These are phyloP conservation scores for Cystobasidium sp. DNA, from an alignment of 1,284 basidiomycete genomes.

Conservation along the genomic window DNA sequence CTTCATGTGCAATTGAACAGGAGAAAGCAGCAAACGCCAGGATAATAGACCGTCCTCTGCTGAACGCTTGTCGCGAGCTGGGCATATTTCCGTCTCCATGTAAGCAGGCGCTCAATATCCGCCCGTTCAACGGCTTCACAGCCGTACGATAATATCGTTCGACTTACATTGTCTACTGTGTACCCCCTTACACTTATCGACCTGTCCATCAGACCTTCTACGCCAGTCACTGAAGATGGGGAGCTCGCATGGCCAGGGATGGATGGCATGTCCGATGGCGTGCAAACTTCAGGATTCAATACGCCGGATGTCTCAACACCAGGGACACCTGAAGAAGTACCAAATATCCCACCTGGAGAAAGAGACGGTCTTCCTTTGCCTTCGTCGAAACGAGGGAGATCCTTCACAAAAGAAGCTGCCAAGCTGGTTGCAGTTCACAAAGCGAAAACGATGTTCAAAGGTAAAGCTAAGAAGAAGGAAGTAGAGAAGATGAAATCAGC, in stretches of 20 bases:
- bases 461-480: neutral
- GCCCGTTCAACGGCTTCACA: too few species aligned
- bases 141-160: neutral
- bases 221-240: slow-evolving; percentile 7
- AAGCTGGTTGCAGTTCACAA: slow-evolving; percentile 43
- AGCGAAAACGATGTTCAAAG: slow-evolving; percentile 40
- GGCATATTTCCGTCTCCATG: slow-evolving; percentile 29
- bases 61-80: neutral
- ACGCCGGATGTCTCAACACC: slow-evolving; percentile 44
- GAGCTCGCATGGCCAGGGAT: neutral
- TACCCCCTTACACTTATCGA: neutral
- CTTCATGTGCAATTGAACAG: neutral
- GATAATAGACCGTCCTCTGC: neutral
- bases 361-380: slow-evolving; percentile 43
- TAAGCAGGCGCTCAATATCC: neutral
- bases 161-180: neutral
- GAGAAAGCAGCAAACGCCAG: slow-evolving; percentile 20
- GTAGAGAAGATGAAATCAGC: neutral
- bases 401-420: slow-evolving; percentile 39
- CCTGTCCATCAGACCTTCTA: slow-evolving; percentile 22
- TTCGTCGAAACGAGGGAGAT: slow-evolving; percentile 17
- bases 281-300: slow-evolving; percentile 19
- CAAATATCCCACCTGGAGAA: slow-evolving; percentile 36
- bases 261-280: slow-evolving; percentile 32
- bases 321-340: slow-evolving; percentile 33